Base-by-base conservation (phyloP, 2,329 filamentous ascomycete genomes). In the Keithomyces neogunnii region DNA sequence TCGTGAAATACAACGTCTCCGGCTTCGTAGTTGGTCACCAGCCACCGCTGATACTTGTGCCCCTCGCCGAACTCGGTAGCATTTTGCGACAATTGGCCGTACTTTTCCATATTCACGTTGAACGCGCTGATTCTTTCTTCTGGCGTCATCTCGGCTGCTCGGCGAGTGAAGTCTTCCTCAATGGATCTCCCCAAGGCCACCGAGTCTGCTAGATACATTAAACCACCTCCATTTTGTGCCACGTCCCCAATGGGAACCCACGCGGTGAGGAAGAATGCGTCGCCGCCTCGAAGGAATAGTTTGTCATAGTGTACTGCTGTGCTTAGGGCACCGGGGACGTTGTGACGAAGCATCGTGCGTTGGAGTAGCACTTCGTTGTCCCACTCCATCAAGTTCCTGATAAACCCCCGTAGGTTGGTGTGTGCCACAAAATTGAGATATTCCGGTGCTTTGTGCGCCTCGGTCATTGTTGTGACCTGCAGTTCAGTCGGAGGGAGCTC, bases 241-340 rank as follows among this genome's bases (percentile, higher is more conserved):
- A 48, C 40, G 11, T 48, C 47, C 28, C 75, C 75, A 56, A 79
- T 75, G 0, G 75, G 73, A 0, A 80, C 72, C 76, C 77, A 81
- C 1, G 75, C 76, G 13, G 77, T 80, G 2, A 79, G 63, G 50
- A 69, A 72, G 1, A 74, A 77, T 3, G 74, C 73, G 49, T 77
- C 75, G 2, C 76, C 77, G 59, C 78, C 61, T 4, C 76, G 62
- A 47, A 80, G 60, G 57, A 80, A 80, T 39, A 78, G 78, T 63
- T 80, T 76, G 58, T 80, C 77, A 56, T 80, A 80, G 55, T 80
- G 77, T 8, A 81, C 76, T 0, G 77, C 76, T 54, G 79, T 80
- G 33, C 45, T 47, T 30, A 38, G 45, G n/a, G 32, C 45, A 3
- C 19, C 45, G 11, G 45, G 45, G 45, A 47, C 45, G 45, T 47